Evolutionary conservation across 2,329 filamentous ascomycete genomes (phyloP).

Genomic region (Penicillium crustosum): DNA sequence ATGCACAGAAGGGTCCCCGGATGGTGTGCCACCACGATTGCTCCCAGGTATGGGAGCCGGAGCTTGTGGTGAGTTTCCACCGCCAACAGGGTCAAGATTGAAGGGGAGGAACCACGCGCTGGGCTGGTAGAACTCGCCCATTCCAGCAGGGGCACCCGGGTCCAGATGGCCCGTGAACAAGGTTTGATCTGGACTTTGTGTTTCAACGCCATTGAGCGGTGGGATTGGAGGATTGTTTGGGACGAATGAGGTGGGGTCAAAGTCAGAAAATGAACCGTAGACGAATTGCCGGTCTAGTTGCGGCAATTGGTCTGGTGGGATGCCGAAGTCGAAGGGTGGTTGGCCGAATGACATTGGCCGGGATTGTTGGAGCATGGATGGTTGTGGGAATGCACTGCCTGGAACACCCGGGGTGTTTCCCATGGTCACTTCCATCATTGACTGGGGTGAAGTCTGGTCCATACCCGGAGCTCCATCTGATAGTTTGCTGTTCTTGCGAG

Average conservation of each 20-base stretch:
- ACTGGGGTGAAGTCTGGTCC: conserved; percentile 31
- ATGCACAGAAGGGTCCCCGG: conserved; percentile 8
- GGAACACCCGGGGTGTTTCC: conserved; percentile 32
- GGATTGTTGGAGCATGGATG: conserved; percentile 33
- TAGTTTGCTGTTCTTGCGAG: conserved; percentile 30
- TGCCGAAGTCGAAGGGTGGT: conserved; percentile 40
- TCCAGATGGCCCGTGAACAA: conserved; percentile 40
- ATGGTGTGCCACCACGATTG: conserved; percentile 2
- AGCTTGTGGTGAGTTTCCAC: conserved; percentile 7
- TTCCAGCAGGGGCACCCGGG: conserved; percentile 35
- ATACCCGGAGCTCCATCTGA: conserved; percentile 24
- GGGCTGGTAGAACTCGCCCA: conserved; percentile 42
- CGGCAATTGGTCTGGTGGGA: conserved; percentile 52
- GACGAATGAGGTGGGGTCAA: conserved; percentile 47
- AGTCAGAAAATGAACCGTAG: conserved; percentile 66
- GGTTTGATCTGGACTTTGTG: conserved; percentile 22
- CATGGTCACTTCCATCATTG: conserved; percentile 31
- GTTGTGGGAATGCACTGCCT: conserved; percentile 40
- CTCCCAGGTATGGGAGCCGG: conserved; percentile 14
- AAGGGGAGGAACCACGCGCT: conserved; percentile 92
- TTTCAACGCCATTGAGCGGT: conserved; percentile 28
- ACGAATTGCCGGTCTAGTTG: conserved; percentile 75
- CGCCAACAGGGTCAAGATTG: conserved; percentile 69
- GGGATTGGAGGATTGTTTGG: conserved; percentile 31
- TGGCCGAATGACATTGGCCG: conserved; percentile 32